Evolutionary conservation across 2,329 filamentous ascomycete species (phyloP).

Genomic region (Fusarium sacchari): DNA sequence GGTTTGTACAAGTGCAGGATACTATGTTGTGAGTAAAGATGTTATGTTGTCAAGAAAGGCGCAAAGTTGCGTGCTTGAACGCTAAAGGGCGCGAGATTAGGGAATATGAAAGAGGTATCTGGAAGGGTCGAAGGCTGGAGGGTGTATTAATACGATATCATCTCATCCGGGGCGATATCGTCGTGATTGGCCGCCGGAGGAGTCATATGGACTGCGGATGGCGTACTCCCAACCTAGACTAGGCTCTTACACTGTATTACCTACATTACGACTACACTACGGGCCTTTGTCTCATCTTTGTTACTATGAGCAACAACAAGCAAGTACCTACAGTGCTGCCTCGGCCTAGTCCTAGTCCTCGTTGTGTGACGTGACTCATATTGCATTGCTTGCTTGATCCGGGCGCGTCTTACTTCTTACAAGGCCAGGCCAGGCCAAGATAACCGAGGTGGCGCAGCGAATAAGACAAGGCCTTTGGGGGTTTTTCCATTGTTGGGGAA

Average conservation of each 20-base stretch:
- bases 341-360: background rate
- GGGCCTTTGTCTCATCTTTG: background rate
- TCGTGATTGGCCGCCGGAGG: slow-evolving; percentile 36
- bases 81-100: slow-evolving; percentile 30
- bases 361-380: slow-evolving; percentile 35
- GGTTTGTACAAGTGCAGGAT: slow-evolving; percentile 12
- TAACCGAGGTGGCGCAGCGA: slow-evolving; percentile 30
- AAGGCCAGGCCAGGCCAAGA: background rate
- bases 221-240: slow-evolving; percentile 26
- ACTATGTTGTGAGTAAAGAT: slow-evolving; percentile 29
- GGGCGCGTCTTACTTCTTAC: slow-evolving; percentile 10
- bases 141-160: slow-evolving; percentile 39
- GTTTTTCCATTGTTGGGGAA: background rate
- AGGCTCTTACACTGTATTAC: background rate
- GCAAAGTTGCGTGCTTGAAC: slow-evolving; percentile 41
- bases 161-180: slow-evolving; percentile 34
- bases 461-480: background rate
- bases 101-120: slow-evolving; percentile 38
- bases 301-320: background rate
- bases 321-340: background rate
- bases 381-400: slow-evolving; percentile 17
- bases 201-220: slow-evolving; percentile 41
- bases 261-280: slow-evolving; percentile 12
- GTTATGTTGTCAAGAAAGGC: slow-evolving; percentile 38
- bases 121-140: slow-evolving; percentile 28